phyloP scores from a whole-genome alignment of 75 land plant genomes.

The Adiantum capillusveneris region DNA sequence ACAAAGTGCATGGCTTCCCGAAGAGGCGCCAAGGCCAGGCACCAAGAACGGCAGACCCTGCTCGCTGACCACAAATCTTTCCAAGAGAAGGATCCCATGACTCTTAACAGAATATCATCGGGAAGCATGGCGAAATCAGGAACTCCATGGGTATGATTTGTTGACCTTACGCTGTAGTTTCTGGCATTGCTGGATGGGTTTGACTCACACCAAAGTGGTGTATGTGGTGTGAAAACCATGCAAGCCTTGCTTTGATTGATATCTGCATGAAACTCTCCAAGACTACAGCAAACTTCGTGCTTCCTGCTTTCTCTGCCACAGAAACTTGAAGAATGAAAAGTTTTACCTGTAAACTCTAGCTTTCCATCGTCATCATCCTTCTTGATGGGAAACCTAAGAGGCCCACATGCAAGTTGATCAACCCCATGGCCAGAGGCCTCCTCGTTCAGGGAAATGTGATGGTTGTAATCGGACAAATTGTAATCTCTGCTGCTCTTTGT shows the following conservation, averaged over 20 bases:
- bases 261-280: background rate
- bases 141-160: background rate
- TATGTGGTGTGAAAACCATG: background rate
- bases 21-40: constrained; percentile 57
- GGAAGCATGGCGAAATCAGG: constrained; percentile 26
- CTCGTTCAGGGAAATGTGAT: background rate
- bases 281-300: background rate
- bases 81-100: constrained; percentile 44
- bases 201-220: background rate
- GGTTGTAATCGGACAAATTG: too few species aligned
- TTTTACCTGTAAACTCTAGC: background rate
- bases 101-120: constrained; percentile 44
- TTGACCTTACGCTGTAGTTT: background rate
- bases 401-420: too few species aligned
- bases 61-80: constrained; percentile 54
- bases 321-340: background rate
- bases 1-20: constrained; percentile 68
- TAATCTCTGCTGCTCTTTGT: too few species aligned
- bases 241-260: background rate
- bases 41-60: constrained; percentile 66
- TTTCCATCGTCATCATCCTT: background rate
- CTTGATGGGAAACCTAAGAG: too few species aligned
- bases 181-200: background rate
- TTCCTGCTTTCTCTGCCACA: background rate
- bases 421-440: background rate